Evolutionary conservation across 2,329 filamentous ascomycete species (phyloP).

Genomic region (Fusarium chuoi): DNA sequence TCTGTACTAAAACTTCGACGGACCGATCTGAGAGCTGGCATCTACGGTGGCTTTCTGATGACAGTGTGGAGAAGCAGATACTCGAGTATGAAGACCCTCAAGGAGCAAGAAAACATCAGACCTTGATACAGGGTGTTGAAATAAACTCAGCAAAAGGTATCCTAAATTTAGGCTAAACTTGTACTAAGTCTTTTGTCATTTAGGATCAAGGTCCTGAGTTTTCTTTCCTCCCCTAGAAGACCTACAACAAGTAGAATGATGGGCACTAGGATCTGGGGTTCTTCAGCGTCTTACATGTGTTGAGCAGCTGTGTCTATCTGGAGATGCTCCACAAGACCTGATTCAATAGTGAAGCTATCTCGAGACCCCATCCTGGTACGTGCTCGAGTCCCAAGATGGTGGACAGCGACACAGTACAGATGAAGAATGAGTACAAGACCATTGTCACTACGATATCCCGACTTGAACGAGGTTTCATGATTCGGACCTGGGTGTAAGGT

Average conservation of each 20-base stretch:
- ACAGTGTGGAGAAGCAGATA: slow-evolving; percentile 9
- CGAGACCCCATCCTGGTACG: slow-evolving; percentile 2
- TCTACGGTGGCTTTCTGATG: slow-evolving; percentile 2
- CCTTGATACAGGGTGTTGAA: too few relatives aligned
- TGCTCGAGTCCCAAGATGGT: slow-evolving; percentile 9
- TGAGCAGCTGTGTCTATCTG: background rate
- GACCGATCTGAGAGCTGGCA: background rate
- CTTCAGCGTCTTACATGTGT: background rate
- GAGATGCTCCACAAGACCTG: background rate
- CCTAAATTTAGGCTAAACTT: too few relatives aligned
- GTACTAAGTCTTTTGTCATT: too few relatives aligned
- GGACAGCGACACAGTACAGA: slow-evolving; percentile 10
- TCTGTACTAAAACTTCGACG: background rate
- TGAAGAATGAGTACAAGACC: background rate
- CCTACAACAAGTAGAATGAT: slow-evolving; percentile 16
- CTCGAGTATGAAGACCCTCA: too few relatives aligned
- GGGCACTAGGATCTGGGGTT: slow-evolving; percentile 12
- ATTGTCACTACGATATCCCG: background rate
- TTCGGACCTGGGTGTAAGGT: background rate
- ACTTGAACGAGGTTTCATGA: background rate
- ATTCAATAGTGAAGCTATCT: slow-evolving; percentile 11
- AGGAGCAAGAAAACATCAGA: too few relatives aligned
- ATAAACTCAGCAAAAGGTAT: too few relatives aligned
- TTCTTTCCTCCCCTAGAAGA: too few relatives aligned
- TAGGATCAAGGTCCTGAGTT: too few relatives aligned